Evolutionary conservation across 495 filamentous ascomycete genomes (phyloP).

Genomic region (Penicillium psychrofluorescens): DNA sequence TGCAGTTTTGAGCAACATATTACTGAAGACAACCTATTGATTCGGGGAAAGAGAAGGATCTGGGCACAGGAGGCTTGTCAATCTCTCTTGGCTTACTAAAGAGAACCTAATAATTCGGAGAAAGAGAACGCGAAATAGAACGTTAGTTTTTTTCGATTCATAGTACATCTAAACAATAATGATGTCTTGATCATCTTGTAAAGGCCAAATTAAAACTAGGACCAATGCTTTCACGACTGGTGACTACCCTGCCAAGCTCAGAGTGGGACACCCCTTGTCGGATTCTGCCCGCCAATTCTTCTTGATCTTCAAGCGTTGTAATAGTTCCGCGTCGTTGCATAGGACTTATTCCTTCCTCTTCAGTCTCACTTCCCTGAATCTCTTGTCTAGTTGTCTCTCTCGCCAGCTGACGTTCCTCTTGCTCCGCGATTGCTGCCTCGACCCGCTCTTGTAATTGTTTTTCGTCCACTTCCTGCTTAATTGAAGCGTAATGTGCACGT

Average conservation of each 20-base stretch:
- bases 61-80: too few relatives aligned
- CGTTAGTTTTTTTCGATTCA: too few relatives aligned
- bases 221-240: constrained; percentile 4
- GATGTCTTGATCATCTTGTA: not conserved
- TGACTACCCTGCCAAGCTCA: not conserved
- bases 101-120: too few relatives aligned
- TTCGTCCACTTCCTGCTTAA: constrained; percentile 26
- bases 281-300: constrained; percentile 6
- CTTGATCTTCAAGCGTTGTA: constrained; percentile 1
- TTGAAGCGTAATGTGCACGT: constrained; percentile 26
- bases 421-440: constrained; percentile 14
- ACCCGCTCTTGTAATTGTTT: constrained; percentile 17
- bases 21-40: too few relatives aligned
- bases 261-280: constrained; percentile 10
- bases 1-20: too few relatives aligned
- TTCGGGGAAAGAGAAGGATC: too few relatives aligned
- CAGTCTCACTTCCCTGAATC: not conserved
- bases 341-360: not conserved
- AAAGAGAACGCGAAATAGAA: too few relatives aligned
- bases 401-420: not conserved
- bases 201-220: constrained; percentile 9
- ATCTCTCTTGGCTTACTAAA: too few relatives aligned
- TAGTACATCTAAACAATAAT: not conserved
- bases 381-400: not conserved
- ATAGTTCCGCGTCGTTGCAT: constrained; percentile 3